phyloP scores from a whole-genome alignment of 1,139 yeast genomes.

The Geotrichum restrictum region DNA sequence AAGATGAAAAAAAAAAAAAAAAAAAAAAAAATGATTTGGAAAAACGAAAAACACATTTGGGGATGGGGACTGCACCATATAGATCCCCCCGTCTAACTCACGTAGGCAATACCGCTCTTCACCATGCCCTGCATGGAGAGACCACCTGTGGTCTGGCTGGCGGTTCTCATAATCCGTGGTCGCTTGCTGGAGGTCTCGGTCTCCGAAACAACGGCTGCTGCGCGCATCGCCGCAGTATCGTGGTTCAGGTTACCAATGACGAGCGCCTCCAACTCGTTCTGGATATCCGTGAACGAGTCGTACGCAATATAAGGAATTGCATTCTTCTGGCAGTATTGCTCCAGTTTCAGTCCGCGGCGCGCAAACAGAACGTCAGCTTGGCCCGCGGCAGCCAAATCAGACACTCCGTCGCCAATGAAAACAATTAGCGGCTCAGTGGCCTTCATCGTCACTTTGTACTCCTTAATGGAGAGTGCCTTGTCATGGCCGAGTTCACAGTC shows the following conservation, averaged over 20 bases:
- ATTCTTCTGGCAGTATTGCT: slow-evolving; percentile 43
- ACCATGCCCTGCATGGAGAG: slow-evolving; percentile 12
- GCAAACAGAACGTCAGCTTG: slow-evolving; percentile 47
- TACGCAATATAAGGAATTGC: slow-evolving; percentile 44
- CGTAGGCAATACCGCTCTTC: slow-evolving; percentile 14
- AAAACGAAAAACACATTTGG: neutral
- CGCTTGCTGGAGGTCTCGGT: slow-evolving; percentile 15
- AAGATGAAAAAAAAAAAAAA: neutral
- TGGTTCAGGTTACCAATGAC: slow-evolving; percentile 37
- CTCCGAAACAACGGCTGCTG: slow-evolving; percentile 8
- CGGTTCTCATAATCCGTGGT: slow-evolving; percentile 22
- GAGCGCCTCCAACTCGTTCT: slow-evolving; percentile 36
- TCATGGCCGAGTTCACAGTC: slow-evolving; percentile 64
- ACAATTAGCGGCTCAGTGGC: slow-evolving; percentile 38
- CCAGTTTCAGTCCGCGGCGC: slow-evolving; percentile 42
- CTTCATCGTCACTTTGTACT: slow-evolving; percentile 38
- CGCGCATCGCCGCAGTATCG: slow-evolving; percentile 24
- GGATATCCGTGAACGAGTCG: slow-evolving; percentile 42
- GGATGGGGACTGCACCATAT: too few species aligned
- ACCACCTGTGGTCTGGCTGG: slow-evolving; percentile 5
- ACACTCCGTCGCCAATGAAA: slow-evolving; percentile 46
- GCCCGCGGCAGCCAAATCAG: slow-evolving; percentile 46
- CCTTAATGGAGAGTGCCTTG: slow-evolving; percentile 56
- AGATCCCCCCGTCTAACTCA: neutral
- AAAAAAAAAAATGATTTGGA: neutral